Conservation (phyloP, 768 basidiomycete genomes). For the Tylopilus felleus region DNA sequence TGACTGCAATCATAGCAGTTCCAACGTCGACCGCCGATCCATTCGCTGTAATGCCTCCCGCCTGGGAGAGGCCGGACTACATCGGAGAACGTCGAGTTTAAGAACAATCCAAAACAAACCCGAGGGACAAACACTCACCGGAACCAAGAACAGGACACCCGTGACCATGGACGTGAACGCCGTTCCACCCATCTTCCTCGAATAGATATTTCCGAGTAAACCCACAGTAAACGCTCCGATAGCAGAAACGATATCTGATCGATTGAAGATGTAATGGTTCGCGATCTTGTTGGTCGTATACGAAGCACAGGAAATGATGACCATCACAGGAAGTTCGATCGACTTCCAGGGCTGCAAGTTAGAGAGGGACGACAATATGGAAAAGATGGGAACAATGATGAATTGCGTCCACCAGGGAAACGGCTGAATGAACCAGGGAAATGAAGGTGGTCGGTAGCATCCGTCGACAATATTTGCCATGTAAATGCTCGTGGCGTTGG, state of each 20-base stretch:
- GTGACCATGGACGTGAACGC: conserved; percentile 92
- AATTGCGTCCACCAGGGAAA: conserved; percentile 79
- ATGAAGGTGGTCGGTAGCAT: conserved; percentile 64
- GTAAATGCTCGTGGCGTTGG: conserved; percentile 46
- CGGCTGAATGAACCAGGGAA: conserved; percentile 77
- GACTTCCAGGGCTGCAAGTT: conserved; percentile 76
- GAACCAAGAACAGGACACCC: conserved; percentile 82
- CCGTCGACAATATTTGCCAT: conserved; percentile 53
- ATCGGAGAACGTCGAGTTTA: not conserved
- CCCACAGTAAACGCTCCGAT: conserved; percentile 85
- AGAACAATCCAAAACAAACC: not conserved
- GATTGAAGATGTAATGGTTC: conserved; percentile 81
- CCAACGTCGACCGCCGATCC: conserved; percentile 83
- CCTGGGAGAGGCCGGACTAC: conserved; percentile 82
- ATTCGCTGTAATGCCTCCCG: conserved; percentile 78
- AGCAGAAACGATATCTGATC: conserved; percentile 79
- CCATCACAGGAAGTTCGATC: conserved; percentile 77
- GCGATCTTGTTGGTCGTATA: conserved; percentile 80
- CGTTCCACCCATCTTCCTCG: conserved; percentile 77
- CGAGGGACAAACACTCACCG: conserved; percentile 47
- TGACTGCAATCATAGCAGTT: conserved; percentile 85
- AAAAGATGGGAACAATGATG: conserved; percentile 74
- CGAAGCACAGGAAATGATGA: conserved; percentile 74
- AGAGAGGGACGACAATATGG: conserved; percentile 64
- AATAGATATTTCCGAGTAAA: conserved; percentile 75